phyloP scores from a whole-genome alignment of 2,329 filamentous ascomycete genomes.

The Tolypocladium tundrense region DNA sequence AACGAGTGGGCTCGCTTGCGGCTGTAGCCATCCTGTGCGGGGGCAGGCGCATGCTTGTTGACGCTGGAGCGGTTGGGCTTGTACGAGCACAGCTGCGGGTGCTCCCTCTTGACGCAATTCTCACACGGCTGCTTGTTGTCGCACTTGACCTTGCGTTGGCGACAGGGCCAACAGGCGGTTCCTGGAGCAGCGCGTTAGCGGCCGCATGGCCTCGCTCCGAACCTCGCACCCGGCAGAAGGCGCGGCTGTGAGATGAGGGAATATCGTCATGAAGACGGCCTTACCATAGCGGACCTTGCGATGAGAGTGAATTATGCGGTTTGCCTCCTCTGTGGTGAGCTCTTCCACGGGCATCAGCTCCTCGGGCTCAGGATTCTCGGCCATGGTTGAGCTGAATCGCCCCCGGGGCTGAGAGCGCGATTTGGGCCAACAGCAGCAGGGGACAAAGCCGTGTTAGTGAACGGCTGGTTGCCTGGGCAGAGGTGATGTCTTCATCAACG shows the following conservation, averaged over 20 bases:
- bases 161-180: slow-evolving; percentile 57
- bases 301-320: slow-evolving; percentile 58
- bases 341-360: slow-evolving; percentile 40
- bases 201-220: not conserved
- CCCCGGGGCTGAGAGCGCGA: not conserved
- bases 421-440: not conserved
- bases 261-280: not conserved
- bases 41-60: slow-evolving; percentile 21
- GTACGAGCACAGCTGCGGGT: slow-evolving; percentile 55
- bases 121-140: slow-evolving; percentile 60
- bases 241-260: not conserved
- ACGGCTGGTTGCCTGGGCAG: not conserved
- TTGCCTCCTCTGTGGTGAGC: slow-evolving; percentile 55
- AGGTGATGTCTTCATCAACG: slow-evolving; percentile 15
- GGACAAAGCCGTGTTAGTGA: not conserved
- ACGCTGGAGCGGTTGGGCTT: slow-evolving; percentile 45
- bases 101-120: slow-evolving; percentile 57
- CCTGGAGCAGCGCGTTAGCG: slow-evolving; percentile 23
- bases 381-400: slow-evolving; percentile 22
- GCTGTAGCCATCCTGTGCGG: slow-evolving; percentile 12
- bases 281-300: slow-evolving; percentile 59
- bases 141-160: slow-evolving; percentile 59
- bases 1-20: slow-evolving; percentile 25
- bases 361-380: slow-evolving; percentile 32
- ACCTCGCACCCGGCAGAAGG: not conserved